Conservation (phyloP, 306 rosid species). For the Sindora glabra region DNA sequence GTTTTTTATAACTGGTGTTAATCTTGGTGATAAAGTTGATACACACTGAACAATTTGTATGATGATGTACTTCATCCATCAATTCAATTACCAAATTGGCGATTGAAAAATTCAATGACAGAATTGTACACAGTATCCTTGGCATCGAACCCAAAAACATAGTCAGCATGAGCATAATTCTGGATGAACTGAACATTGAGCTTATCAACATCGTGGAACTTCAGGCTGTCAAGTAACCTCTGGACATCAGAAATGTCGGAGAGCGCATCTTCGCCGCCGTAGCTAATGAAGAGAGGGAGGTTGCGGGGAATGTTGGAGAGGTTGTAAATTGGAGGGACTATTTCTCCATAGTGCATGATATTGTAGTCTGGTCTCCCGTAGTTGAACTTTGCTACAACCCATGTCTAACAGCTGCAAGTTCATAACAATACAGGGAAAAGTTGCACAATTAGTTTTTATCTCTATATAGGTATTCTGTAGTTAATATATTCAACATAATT, state of each 20-base stretch:
- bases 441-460: too few relatives aligned
- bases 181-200: constrained; percentile 26
- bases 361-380: constrained; percentile 20
- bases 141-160: constrained; percentile 38
- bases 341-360: constrained; percentile 27
- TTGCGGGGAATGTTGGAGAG: constrained; percentile 53
- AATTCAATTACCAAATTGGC: not conserved
- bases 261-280: too few relatives aligned
- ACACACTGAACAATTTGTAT: too few relatives aligned
- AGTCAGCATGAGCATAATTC: constrained; percentile 42
- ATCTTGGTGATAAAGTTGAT: too few relatives aligned
- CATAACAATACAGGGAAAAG: not conserved
- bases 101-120: constrained; percentile 24
- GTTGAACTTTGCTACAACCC: constrained; percentile 45
- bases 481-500: too few relatives aligned
- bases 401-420: constrained; percentile 34
- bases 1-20: too few relatives aligned
- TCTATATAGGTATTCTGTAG: too few relatives aligned
- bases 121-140: constrained; percentile 34
- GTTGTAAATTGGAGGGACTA: constrained; percentile 49
- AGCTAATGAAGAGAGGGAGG: constrained; percentile 52
- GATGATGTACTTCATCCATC: too few relatives aligned
- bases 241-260: too few relatives aligned
- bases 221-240: too few relatives aligned
- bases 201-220: constrained; percentile 37